Evolutionary conservation across 345 rosid species (phyloP), one percentile per base, ranked within the genome.

Genomic region (Litchi chinensis): DNA sequence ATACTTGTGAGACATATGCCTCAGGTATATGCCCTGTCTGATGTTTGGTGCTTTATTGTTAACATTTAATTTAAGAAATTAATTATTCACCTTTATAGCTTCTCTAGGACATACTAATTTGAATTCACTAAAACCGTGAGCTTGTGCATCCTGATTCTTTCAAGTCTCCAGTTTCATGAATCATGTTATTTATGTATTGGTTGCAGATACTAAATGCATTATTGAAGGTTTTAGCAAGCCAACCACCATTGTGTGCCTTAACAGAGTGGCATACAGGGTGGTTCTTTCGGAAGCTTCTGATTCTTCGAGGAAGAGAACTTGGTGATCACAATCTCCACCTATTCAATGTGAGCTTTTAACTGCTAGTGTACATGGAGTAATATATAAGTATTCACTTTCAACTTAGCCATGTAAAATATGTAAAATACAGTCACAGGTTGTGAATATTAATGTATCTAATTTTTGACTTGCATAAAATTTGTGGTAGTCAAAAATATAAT

Each of bases 211-310:
- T 89, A 13, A 66, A 77, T 83, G 82, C 86, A 59, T 79, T 90
- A 63, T 71, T 88, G 82, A 88, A 80, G 77, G 78, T 84, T 84
- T 77, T 88, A 75, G 81, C 87, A 0, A 80, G 85, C 71, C 86
- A 84, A 62, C 79, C 87, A 60, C 81, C 87, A 64, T 71, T 50
- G 18, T 65, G 87, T 65, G 83, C 77, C 19, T 75, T 67, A 73
- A 48, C 77, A 70, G 80, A 78, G 70, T 82, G 82, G 91, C 87
- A 88, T 77, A 81, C 85, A 22, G 93, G 91, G 59, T 90, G 93
- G 95, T 79, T 90, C 73, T 59, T 91, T 79, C 74, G 54, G 73
- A 88, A 87, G 74, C 83, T 89, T 39, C 79, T 88, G 80, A 22
- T 76, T 46, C 72, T 75, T 63, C 85, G 81, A 73, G 87, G 84